Percentiles rank a stretch among this genome's conserved stretches.
Evolutionary conservation across 352 stramenopile genomes (phyloP).

Genomic region (Globisporangium nagaii): DNA sequence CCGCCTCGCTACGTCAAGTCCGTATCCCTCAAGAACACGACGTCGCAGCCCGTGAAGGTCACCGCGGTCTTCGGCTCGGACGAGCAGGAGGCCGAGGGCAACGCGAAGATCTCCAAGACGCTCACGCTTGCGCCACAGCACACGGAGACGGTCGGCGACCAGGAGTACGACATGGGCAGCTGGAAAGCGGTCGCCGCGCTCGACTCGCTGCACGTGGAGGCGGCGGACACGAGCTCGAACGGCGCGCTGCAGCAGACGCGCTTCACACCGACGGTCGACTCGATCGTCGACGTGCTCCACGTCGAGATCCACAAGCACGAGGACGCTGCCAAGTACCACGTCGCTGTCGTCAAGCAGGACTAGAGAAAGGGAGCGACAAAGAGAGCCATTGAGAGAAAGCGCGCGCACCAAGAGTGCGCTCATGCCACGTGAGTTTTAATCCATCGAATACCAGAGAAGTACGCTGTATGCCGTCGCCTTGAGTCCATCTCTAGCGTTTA

Average conservation of each 20-base stretch:
- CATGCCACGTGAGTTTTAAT: background rate
- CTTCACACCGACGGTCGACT: conserved; percentile 50
- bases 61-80: conserved; percentile 64
- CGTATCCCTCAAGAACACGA: conserved; percentile 70
- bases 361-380: conserved; percentile 10
- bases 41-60: conserved; percentile 45
- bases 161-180: conserved; percentile 77
- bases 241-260: conserved; percentile 26
- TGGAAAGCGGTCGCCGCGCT: conserved; percentile 65
- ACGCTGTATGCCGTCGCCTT: too few relatives aligned
- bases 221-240: conserved; percentile 13
- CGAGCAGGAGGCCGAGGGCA: conserved; percentile 55
- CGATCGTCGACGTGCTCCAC: conserved; percentile 55
- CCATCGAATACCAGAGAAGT: background rate
- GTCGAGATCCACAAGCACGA: conserved; percentile 47
- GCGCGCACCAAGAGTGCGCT: background rate
- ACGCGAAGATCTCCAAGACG: conserved; percentile 60
- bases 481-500: too few relatives aligned
- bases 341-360: conserved; percentile 36
- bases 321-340: conserved; percentile 24
- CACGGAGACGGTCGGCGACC: conserved; percentile 37
- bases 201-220: conserved; percentile 49
- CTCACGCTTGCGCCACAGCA: conserved; percentile 37
- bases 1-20: conserved; percentile 67
- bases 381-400: background rate